A percentile compares a stretch with the other conserved stretches of the same genome.
These are phyloP conservation scores for Meyerozyma sp. DNA, from an alignment of 1,139 yeast genomes.

Conservation along the genomic window DNA sequence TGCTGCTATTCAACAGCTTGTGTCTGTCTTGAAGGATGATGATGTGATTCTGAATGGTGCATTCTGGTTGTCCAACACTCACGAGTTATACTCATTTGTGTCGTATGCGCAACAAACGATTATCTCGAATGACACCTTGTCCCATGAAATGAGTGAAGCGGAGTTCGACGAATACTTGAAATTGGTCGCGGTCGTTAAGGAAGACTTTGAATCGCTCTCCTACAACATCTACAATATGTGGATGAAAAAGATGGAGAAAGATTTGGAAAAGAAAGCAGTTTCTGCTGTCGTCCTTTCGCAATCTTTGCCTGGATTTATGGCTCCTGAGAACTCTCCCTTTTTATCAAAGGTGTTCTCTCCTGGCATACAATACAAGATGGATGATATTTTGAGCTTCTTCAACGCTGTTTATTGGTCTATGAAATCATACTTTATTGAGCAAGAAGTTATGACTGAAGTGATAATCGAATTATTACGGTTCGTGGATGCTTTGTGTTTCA, in stretches of 20 bases:
- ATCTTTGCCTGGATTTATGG: slow-evolving; percentile 92
- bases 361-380: slow-evolving; percentile 82
- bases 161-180: slow-evolving; percentile 90
- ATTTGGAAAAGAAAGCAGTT: slow-evolving; percentile 84
- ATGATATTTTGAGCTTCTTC: slow-evolving; percentile 84
- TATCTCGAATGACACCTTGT: slow-evolving; percentile 71
- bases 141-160: slow-evolving; percentile 81
- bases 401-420: slow-evolving; percentile 91
- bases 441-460: slow-evolving; percentile 80
- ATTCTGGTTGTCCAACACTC: slow-evolving; percentile 96
- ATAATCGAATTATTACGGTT: slow-evolving; percentile 78
- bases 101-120: slow-evolving; percentile 91
- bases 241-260: slow-evolving; percentile 94
- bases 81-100: slow-evolving; percentile 91
- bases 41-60: slow-evolving; percentile 92
- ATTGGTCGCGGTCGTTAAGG: slow-evolving; percentile 86
- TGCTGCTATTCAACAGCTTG: slow-evolving; percentile 80
- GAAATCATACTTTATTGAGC: slow-evolving; percentile 86
- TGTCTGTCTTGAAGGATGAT: slow-evolving; percentile 68
- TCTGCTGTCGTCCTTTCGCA: slow-evolving; percentile 94
- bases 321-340: slow-evolving; percentile 82
- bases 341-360: slow-evolving; percentile 78
- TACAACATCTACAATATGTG: slow-evolving; percentile 94
- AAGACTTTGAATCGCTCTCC: slow-evolving; percentile 88
- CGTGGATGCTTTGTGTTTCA: slow-evolving; percentile 92